Conservation (phyloP, 768 basidiomycete species). For the Boletus sensibilis region DNA sequence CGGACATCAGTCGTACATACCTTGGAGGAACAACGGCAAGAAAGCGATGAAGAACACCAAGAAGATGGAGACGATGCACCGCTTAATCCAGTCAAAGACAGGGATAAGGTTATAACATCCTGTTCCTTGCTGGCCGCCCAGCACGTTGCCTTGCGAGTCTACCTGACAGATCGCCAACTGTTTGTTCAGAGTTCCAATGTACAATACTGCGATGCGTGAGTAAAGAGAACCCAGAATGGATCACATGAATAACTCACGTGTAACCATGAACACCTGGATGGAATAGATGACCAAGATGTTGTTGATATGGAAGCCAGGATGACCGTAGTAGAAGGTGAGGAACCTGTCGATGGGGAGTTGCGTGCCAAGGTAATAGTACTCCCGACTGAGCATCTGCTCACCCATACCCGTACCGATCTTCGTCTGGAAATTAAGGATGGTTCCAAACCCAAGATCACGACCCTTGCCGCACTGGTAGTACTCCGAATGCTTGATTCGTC, state of each 20-base stretch:
- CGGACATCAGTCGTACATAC: constrained; percentile 40
- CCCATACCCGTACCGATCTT: constrained; percentile 99
- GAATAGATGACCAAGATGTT: constrained; percentile 99
- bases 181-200: constrained; percentile 95
- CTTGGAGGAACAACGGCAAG: constrained; percentile 94
- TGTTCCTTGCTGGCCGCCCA: constrained; percentile 76
- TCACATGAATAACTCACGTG: constrained; percentile 52
- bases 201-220: constrained; percentile 59
- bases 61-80: constrained; percentile 96
- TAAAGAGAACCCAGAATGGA: background rate
- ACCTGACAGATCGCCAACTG: constrained; percentile 85
- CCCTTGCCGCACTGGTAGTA: constrained; percentile 99
- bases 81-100: constrained; percentile 97
- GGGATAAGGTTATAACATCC: constrained; percentile 92
- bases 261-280: constrained; percentile 96
- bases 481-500: constrained; percentile 98
- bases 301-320: constrained; percentile 99
- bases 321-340: constrained; percentile 99
- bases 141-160: constrained; percentile 75
- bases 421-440: constrained; percentile 99
- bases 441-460: constrained; percentile 98
- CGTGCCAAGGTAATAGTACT: constrained; percentile 98
- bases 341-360: constrained; percentile 98
- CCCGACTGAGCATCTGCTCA: constrained; percentile 98
- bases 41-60: constrained; percentile 99